Evolutionary conservation across 106 monocot genomes (phyloP).

Genomic region (Dendrobium catenatum): DNA sequence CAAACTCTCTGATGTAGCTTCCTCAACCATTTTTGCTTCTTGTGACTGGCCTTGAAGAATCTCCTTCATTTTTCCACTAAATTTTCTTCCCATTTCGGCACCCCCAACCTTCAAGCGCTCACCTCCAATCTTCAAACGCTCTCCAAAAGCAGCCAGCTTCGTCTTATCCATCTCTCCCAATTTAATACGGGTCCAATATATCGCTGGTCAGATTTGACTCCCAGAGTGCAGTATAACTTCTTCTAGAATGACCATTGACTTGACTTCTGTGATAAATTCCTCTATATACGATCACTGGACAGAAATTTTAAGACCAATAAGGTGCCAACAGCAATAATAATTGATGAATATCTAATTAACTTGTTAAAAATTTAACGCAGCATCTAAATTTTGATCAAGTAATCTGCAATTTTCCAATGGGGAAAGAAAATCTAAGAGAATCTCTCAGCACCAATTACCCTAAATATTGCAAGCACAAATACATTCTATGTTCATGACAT

Average conservation of each 20-base stretch:
- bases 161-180: conserved; percentile 41
- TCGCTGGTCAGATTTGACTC: neutral
- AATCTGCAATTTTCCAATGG: neutral
- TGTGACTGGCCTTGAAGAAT: conserved; percentile 56
- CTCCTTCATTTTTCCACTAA: conserved; percentile 79
- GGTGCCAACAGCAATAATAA: neutral
- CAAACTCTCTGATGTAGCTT: conserved; percentile 64
- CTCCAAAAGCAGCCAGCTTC: conserved; percentile 48
- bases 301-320: neutral
- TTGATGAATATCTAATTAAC: neutral
- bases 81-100: conserved; percentile 51
- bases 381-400: neutral
- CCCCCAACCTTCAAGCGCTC: conserved; percentile 56
- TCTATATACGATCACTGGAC: neutral
- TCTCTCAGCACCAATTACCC: neutral
- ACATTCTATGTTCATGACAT: neutral
- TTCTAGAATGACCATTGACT: neutral
- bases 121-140: conserved; percentile 62
- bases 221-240: neutral
- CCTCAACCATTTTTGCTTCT: conserved; percentile 75
- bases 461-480: neutral
- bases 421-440: neutral
- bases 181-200: neutral
- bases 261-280: neutral
- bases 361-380: too few relatives aligned